Base-by-base conservation (phyloP, 192 early-diverging fungal species). In the Spizellomyces punctatus region DNA sequence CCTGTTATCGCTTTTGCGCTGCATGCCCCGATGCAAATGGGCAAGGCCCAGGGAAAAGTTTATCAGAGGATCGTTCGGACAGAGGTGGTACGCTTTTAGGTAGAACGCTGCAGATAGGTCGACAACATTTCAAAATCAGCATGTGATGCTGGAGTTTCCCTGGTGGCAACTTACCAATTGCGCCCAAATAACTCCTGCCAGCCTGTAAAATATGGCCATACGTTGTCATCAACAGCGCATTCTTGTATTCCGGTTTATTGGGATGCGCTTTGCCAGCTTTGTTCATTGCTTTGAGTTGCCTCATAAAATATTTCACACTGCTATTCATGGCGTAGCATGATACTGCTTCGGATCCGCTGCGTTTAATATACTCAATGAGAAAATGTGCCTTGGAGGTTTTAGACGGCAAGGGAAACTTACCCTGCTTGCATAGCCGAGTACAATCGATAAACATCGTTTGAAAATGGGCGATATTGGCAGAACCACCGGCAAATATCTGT, bases 1-100 rank as follows among this genome's bases (percentile, higher is more conserved):
- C 60, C 93, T 79, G 72, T 91, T 89, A 45, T 87, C 85, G 2
- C 84, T 83, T 62, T 89, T 82, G 14, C 93, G 78, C 66, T 91
- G 88, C 87, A 91, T 87, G 0, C 85, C 81, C 46, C 85, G 75
- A 60, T 91, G 88, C 5, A 94, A 42, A 65, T 86, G 85, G 10
- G 87, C 83, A 17, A 91, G 36, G 9, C 85, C 89, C 5, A 91
- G 64, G 21, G 77, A 88, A 0, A 95, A 64, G 22, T 86, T 87
- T 43, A 88, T 82, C 45, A 94, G 55, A 1, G 91, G 89, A 67
- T 92, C 91, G 0, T 79, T 66, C n/a, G 92, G 93, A 5, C 58
- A 62, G 17, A 89, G 41, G 16, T 74, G 66, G 82, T 81, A 84
- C 10, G 92, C 82, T 62, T 87, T 77, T 42, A 84, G 63, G 71